Base-by-base conservation (phyloP, 2,329 filamentous ascomycete genomes). In the Sporothrix pallida region DNA sequence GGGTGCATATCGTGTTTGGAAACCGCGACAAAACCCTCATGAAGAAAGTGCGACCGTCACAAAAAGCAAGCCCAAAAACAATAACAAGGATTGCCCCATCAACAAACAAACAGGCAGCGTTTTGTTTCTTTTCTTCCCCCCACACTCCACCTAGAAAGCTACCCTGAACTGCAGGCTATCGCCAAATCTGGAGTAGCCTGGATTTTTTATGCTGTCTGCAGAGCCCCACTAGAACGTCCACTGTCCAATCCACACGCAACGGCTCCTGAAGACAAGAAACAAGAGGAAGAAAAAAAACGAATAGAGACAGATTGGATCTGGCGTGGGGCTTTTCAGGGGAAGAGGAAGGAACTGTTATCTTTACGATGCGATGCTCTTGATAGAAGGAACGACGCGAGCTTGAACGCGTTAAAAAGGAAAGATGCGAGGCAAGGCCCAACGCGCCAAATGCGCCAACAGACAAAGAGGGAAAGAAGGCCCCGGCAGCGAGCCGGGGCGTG, bases 131-230 rank as follows among this genome's bases (percentile, higher is more conserved):
- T 52, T 23, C 46, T 72, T n/a, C 56, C 71, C 65, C 54, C 42
- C 20, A 63, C 2, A 56, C 68, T 50, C 72, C 72, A 69, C 67
- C 31, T 8, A 23, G 48, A 37, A 42, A 71, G 58, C 72, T 73
- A 73, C 72, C n/a, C 13, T 20, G 15, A 8, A 15, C 54, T 52
- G 56, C 8, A 52, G n/a, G 44, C 70, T 56, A 63, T n/a, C 17
- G 46, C 70, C 54, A 46, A 42, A 72, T 72, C 44, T 63, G 70
- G 70, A 23, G 58, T 72, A 72, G 70, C 52, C 69, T 69, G 26
- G 10, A 20, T 4, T 44, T 42, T 65, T 37, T 26, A 15, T 10
- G 23, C 58, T 17, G 31, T 63, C 62, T 48, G 4, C 13, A 26
- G 62, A 67, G 48, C 62, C 23, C 23, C 65, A 68, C 65, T 69